phyloP scores from a whole-genome alignment of 2,329 filamentous ascomycete species.

The Colletotrichum orchidophilum region DNA sequence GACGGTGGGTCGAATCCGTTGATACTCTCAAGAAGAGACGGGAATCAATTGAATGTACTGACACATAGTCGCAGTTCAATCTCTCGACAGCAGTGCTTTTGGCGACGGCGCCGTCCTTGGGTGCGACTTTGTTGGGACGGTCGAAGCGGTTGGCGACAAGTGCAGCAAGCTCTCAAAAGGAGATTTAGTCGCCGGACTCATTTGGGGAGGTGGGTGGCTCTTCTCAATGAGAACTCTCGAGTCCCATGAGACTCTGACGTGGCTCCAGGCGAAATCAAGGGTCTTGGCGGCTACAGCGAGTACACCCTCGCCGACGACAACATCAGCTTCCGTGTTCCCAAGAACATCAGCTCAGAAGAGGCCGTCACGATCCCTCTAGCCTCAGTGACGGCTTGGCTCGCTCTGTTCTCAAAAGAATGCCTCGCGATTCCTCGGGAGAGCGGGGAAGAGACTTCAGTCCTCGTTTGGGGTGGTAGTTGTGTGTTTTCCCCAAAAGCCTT shows the following conservation, averaged over 20 bases:
- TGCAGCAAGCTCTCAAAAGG: conserved; percentile 34
- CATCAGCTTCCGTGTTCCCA: conserved; percentile 51
- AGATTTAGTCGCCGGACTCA: conserved; percentile 38
- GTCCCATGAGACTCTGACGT: background rate
- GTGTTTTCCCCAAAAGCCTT: conserved; percentile 31
- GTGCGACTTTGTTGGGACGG: conserved; percentile 47
- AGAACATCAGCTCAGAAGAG: conserved; percentile 39
- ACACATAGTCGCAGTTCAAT: conserved; percentile 38
- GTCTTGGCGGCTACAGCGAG: conserved; percentile 49
- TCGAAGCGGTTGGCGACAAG: conserved; percentile 42
- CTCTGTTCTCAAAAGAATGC: conserved; percentile 48
- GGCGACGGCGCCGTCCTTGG: conserved; percentile 48
- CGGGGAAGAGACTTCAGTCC: conserved; percentile 36
- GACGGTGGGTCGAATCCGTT: conserved; percentile 35
- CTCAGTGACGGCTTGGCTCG: conserved; percentile 48
- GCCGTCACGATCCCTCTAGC: conserved; percentile 52
- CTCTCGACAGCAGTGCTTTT: conserved; percentile 47
- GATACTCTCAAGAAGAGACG: background rate
- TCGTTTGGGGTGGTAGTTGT: conserved; percentile 57
- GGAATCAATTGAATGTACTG: background rate
- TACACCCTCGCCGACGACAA: conserved; percentile 51
- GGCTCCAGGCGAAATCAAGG: conserved; percentile 38
- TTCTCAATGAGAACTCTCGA: background rate
- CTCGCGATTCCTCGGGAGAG: conserved; percentile 43
- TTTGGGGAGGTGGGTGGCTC: conserved; percentile 40